Evolutionary conservation across 208 protist genomes (phyloP).

Genomic region (Angomonas deanei): DNA sequence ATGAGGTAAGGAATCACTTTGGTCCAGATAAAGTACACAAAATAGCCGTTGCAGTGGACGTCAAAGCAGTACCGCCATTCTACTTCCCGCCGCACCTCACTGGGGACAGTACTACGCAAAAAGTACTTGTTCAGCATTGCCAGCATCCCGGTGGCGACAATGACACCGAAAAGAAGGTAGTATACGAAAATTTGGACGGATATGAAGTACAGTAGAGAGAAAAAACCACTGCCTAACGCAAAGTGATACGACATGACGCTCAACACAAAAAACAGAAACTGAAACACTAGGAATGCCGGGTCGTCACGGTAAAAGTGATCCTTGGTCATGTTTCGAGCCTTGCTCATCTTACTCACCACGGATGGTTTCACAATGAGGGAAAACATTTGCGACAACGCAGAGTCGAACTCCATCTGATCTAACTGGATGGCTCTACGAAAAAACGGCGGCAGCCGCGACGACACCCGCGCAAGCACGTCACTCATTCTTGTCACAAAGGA

Average conservation of each 20-base stretch:
- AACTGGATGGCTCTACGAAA: slow-evolving; percentile 69
- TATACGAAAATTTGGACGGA: slow-evolving; percentile 74
- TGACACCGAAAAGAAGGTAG: slow-evolving; percentile 47
- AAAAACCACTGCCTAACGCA: slow-evolving; percentile 7
- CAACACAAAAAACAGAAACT: slow-evolving; percentile 79
- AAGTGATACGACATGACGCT: slow-evolving; percentile 36
- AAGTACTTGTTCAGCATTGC: slow-evolving; percentile 60
- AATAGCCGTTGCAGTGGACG: slow-evolving; percentile 97
- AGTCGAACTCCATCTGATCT: slow-evolving; percentile 92
- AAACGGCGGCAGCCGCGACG: slow-evolving; percentile 70
- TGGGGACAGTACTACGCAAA: slow-evolving; percentile 9
- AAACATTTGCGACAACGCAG: slow-evolving; percentile 89
- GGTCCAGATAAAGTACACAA: slow-evolving; percentile 93
- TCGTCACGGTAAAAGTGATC: slow-evolving; percentile 97
- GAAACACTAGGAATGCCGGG: slow-evolving; percentile 94
- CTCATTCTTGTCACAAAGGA: slow-evolving; percentile 10
- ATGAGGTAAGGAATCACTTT: slow-evolving; percentile 84
- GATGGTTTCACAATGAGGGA: slow-evolving; percentile 72
- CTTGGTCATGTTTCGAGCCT: slow-evolving; percentile 93
- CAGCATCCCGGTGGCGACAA: slow-evolving; percentile 68
- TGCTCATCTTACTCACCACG: slow-evolving; percentile 84
- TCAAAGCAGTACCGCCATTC: slow-evolving; percentile 96
- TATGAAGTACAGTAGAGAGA: slow-evolving; percentile 23
- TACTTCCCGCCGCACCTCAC: slow-evolving; percentile 61
- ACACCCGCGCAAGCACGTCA: slow-evolving; percentile 43